Conservation (phyloP, 2,329 filamentous ascomycete species). For the Phialophora verrucosa region DNA sequence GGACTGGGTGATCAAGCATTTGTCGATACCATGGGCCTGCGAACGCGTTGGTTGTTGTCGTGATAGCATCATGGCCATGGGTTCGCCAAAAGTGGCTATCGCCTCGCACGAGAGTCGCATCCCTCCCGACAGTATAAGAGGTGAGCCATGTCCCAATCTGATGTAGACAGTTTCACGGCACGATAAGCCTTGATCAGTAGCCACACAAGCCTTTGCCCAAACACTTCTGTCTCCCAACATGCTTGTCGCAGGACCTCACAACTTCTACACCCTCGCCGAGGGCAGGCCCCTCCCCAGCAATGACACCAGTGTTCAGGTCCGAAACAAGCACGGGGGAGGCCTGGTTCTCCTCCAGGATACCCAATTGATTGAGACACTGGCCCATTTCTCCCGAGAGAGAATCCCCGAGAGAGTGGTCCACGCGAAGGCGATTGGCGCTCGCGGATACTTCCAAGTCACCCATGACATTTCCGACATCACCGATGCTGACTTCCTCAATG, state of each 20-base stretch:
- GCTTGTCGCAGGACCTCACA: slow-evolving; percentile 35
- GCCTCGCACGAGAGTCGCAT: background rate
- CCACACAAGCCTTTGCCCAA: background rate
- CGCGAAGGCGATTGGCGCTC: slow-evolving; percentile 63
- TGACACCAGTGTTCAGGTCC: slow-evolving; percentile 33
- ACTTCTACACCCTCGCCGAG: slow-evolving; percentile 36
- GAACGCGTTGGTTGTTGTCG: background rate
- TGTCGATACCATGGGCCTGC: slow-evolving; percentile 1
- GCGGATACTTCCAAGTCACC: slow-evolving; percentile 66
- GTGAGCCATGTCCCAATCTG: background rate
- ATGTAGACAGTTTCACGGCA: background rate
- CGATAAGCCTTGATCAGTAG: background rate
- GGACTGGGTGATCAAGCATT: background rate
- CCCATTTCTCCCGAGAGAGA: slow-evolving; percentile 66
- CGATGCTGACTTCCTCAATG: slow-evolving; percentile 59
- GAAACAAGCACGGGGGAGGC: slow-evolving; percentile 41
- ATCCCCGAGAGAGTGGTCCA: slow-evolving; percentile 68
- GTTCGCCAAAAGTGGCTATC: background rate
- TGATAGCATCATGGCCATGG: background rate
- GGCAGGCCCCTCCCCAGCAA: slow-evolving; percentile 32
- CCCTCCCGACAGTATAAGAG: background rate
- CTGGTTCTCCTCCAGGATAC: slow-evolving; percentile 61
- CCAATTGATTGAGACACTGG: slow-evolving; percentile 66
- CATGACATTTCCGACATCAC: slow-evolving; percentile 64
- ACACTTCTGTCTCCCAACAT: slow-evolving; percentile 11